phyloP scores from a whole-genome alignment of 2,329 filamentous ascomycete species.

The Corniculantispora saksenae region DNA sequence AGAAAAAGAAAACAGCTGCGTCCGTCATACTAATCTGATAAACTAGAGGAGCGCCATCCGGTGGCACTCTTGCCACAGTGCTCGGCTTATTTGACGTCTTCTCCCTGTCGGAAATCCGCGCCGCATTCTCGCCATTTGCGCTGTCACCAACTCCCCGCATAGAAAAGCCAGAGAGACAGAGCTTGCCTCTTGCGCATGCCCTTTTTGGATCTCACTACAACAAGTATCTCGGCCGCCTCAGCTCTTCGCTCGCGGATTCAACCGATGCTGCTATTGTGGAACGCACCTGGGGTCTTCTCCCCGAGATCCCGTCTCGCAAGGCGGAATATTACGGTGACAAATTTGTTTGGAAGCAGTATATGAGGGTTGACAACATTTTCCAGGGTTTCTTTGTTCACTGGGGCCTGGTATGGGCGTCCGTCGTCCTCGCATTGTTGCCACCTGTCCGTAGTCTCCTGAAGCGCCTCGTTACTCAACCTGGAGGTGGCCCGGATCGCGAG shows the following conservation, averaged over 20 bases:
- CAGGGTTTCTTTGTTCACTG: slow-evolving; percentile 53
- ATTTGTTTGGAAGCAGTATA: slow-evolving; percentile 60
- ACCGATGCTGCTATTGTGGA: slow-evolving; percentile 59
- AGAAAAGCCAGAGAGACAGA: slow-evolving; percentile 30
- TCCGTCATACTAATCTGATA: slow-evolving; percentile 23
- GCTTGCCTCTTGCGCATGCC: slow-evolving; percentile 42
- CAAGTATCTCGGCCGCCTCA: slow-evolving; percentile 56
- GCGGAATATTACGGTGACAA: slow-evolving; percentile 59
- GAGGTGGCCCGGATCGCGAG: slow-evolving; percentile 55
- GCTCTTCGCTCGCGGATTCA: slow-evolving; percentile 50
- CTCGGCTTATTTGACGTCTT: slow-evolving; percentile 60
- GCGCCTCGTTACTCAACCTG: slow-evolving; percentile 52
- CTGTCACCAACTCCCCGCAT: slow-evolving; percentile 57
- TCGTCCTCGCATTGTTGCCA: slow-evolving; percentile 47
- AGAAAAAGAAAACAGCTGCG: too few relatives aligned
- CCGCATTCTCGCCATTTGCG: slow-evolving; percentile 52
- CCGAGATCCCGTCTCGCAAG: slow-evolving; percentile 44
- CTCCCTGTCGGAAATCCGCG: slow-evolving; percentile 47
- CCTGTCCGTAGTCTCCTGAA: slow-evolving; percentile 48
- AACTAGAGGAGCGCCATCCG: slow-evolving; percentile 53
- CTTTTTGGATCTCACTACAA: slow-evolving; percentile 52
- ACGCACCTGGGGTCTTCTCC: slow-evolving; percentile 62
- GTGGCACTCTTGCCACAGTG: slow-evolving; percentile 69
- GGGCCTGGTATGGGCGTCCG: slow-evolving; percentile 42
- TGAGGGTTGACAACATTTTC: slow-evolving; percentile 51